Evolutionary conservation across 2,329 filamentous ascomycete genomes (phyloP), one percentile per base, ranked within the genome.

Genomic region (Cladosporium oxysporum): DNA sequence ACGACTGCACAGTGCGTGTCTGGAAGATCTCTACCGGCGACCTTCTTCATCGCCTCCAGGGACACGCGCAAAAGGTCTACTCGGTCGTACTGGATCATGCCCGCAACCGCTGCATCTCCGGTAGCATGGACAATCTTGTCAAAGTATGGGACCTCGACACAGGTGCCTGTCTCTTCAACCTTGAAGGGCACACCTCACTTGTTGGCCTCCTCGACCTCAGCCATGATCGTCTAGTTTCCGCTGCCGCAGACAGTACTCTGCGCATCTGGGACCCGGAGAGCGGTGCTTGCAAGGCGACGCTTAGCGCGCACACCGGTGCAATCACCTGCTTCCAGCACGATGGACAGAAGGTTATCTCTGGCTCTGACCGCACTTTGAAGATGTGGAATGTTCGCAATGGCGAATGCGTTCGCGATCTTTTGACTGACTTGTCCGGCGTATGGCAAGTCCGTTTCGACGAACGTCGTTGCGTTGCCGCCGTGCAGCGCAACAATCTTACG

Each of bases 261-360:
- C 88, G 95, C 52, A 97, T 99, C 65, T 99, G 95, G 95, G 93
- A 99, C 73, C 95, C 95, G 0, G 93, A 97, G 76, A 93, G 86
- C 53, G 95, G 95, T 8, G 89, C 91, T 70, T 98, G 95, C 78
- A 93, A 92, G 77, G 93, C 90, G 75, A 94, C 91, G 12, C 83
- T 99, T 66, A 94, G 90, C 71, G 95, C 95, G 0, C 95, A 99
- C 74, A 98, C 94, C 0, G 95, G 94, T 41, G 95, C 95, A 26
- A 99, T 99, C 70, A 99, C 95, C 5, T 99, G 95, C 78, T 99
- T 99, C 79, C 95, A 99, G 79, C 95, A 99, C 73, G 95, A 99
- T 76, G 92, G 90, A 0, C 91, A 93, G 71, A 99, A 99, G 76
- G 93, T 99, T 37, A 97, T 99, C 66, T 96, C 92, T 49, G 95